Evolutionary conservation across 129 eudicot species (phyloP), one percentile per base, ranked within the genome.

Genomic region (Deinandra increscens): DNA sequence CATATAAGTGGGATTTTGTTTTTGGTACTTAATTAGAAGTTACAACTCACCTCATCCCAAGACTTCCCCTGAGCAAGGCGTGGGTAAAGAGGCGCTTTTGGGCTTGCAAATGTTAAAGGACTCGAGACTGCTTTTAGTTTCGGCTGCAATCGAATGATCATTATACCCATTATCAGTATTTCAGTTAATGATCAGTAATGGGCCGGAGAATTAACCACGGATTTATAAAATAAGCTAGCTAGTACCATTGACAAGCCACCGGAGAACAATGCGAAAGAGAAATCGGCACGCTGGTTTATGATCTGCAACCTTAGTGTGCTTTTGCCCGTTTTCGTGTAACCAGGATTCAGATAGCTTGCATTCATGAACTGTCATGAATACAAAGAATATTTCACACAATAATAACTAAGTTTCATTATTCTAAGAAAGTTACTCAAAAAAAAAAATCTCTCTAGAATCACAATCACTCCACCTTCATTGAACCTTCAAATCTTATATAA

Each of bases 281-380:
- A 87, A 76, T 90, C 95, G 6, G 85, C 81, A 7, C 97, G 88
- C 60, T 90, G 95, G 75, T 90, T 87, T 85, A 90, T 90, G 69
- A 90, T 74, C 66, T 50, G 88, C 73, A 89, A 76, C 60, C 43
- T 73, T 37, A 89, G 42, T 17, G 81, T 69, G 43, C 91, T 73
- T 60, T 82, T 84, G 41, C 96, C 96, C 5, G 84, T 90, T 53
- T 70, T 78, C 33, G 79, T 46, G 45, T 90, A 87, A 15, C 66
- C 61, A 6, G 84, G 59, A 56, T 75, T 86, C 33, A 81, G 71
- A 77, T 60, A 73, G 65, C 85, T 86, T 11, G 84, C 87, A 65
- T 51, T 84, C 76, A 78, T 77, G 64, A 86, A 90, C 97, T 90
- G 84, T 2, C 1, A 63, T 11, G 10, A 12, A 64, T 7, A 37